phyloP scores from a whole-genome alignment of 2,329 filamentous ascomycete genomes.

The Fusarium decemcellulare region DNA sequence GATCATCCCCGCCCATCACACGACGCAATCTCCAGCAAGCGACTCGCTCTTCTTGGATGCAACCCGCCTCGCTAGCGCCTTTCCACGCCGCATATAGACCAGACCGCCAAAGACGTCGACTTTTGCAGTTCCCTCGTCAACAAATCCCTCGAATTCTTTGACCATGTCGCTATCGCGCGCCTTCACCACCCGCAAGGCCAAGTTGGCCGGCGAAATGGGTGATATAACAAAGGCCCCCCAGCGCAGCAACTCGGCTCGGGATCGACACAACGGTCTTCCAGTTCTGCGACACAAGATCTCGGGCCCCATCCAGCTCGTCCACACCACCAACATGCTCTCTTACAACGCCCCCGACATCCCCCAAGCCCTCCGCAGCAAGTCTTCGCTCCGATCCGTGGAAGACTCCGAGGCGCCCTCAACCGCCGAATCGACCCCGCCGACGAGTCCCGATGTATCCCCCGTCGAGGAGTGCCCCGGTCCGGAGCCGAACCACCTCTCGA shows the following conservation, averaged over 20 bases:
- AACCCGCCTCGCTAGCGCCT: conserved; percentile 8
- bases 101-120: conserved; percentile 6
- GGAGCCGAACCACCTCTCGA: conserved; percentile 76
- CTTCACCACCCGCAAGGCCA: conserved; percentile 78
- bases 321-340: conserved; percentile 95
- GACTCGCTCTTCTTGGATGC: not conserved
- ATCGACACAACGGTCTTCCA: conserved; percentile 55
- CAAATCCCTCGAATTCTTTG: conserved; percentile 24
- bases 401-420: conserved; percentile 79
- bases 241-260: conserved; percentile 63
- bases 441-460: conserved; percentile 76
- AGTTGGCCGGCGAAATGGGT: conserved; percentile 61
- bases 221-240: conserved; percentile 58
- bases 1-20: conserved; percentile 12
- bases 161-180: conserved; percentile 74
- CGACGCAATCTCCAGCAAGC: conserved; percentile 17
- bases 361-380: conserved; percentile 61
- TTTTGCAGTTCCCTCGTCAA: conserved; percentile 18
- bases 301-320: conserved; percentile 86
- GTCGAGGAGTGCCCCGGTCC: conserved; percentile 68
- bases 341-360: conserved; percentile 92
- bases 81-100: conserved; percentile 20
- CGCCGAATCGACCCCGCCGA: conserved; percentile 72
- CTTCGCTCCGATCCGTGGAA: conserved; percentile 68
- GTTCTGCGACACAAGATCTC: conserved; percentile 83